These are phyloP conservation scores for Saccharomyces pastorianus DNA, from an alignment of 1,139 yeast genomes.

Conservation along the genomic window DNA sequence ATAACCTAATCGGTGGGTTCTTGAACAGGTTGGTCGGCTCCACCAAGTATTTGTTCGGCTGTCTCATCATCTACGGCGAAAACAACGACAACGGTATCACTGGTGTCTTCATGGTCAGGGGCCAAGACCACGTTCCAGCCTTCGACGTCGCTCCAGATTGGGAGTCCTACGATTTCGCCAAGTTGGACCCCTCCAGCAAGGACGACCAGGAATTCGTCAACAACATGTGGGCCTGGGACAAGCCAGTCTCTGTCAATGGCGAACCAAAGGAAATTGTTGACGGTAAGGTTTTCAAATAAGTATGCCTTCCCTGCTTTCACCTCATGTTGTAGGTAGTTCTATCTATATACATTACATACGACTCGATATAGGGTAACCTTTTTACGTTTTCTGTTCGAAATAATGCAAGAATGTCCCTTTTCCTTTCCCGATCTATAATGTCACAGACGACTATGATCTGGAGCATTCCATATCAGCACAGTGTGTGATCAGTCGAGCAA, in stretches of 20 bases:
- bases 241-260: conserved; percentile 61
- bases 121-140: conserved; percentile 85
- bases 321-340: background rate
- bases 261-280: conserved; percentile 63
- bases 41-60: conserved; percentile 89
- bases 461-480: no score
- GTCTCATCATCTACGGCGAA: conserved; percentile 92
- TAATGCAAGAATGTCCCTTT: background rate
- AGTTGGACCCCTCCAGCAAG: conserved; percentile 58
- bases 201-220: conserved; percentile 63
- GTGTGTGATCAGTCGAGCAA: no score
- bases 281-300: conserved; percentile 71
- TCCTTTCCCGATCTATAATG: no score
- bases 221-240: conserved; percentile 83
- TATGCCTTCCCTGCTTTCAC: background rate
- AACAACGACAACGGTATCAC: conserved; percentile 96
- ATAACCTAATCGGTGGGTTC: conserved; percentile 97
- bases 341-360: background rate
- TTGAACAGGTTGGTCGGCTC: conserved; percentile 91
- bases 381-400: no score
- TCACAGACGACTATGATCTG: no score
- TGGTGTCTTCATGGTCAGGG: conserved; percentile 93
- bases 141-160: conserved; percentile 99
- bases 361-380: background rate
- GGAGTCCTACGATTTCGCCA: conserved; percentile 72